Evolutionary conservation across 768 basidiomycete species (phyloP).

Genomic region (Cystofilobasidium bisporidii): DNA sequence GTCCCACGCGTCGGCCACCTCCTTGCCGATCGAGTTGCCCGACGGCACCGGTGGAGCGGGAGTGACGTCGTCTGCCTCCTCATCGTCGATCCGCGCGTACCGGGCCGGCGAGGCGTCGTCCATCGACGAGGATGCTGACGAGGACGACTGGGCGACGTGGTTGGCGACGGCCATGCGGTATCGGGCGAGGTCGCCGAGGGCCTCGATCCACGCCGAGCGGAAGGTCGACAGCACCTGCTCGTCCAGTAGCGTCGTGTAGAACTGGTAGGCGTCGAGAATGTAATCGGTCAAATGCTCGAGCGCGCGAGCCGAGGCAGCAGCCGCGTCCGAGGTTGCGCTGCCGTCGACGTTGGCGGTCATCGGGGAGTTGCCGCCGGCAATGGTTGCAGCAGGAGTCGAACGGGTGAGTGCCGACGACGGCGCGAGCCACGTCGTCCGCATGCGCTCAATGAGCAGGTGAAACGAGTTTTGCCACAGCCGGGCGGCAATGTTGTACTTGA

Average conservation of each 20-base stretch:
- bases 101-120: constrained; percentile 38
- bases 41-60: constrained; percentile 22
- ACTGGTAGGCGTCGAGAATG: constrained; percentile 88
- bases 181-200: constrained; percentile 87
- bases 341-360: neutral
- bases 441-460: constrained; percentile 77
- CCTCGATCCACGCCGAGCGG: constrained; percentile 83
- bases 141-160: constrained; percentile 47
- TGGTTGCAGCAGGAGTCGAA: too few species aligned
- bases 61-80: constrained; percentile 43
- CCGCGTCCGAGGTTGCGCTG: neutral
- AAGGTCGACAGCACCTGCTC: constrained; percentile 61
- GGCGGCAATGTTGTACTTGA: constrained; percentile 89
- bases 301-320: constrained; percentile 45
- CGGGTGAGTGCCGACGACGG: constrained; percentile 30
- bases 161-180: constrained; percentile 95
- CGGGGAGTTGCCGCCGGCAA: constrained; percentile 4
- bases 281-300: constrained; percentile 89
- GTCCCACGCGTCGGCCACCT: constrained; percentile 66
- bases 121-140: neutral
- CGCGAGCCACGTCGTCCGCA: constrained; percentile 71
- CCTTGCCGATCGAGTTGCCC: constrained; percentile 66
- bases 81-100: constrained; percentile 36
- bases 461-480: constrained; percentile 88
- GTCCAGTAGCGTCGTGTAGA: constrained; percentile 82